Evolutionary conservation across 2,329 filamentous ascomycete genomes (phyloP), one percentile per base, ranked within the genome.

Genomic region (Paraphoma chrysanthemicola): DNA sequence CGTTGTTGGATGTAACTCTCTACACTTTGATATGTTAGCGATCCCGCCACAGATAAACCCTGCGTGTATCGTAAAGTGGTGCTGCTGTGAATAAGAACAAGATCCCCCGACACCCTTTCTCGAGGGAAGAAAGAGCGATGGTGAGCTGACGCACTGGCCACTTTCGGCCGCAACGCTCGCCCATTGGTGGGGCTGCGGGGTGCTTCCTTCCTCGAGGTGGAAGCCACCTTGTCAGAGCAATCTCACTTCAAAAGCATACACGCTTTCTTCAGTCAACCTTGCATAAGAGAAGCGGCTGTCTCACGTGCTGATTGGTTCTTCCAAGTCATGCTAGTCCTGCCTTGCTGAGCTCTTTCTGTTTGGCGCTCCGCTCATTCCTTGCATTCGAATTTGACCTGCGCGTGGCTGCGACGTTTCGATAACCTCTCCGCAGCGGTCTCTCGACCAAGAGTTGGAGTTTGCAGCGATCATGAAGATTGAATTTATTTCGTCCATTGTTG

Each of bases 381-480:
- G 18, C n/a, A 36, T 45, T 36, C 33, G 14, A 36, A 10, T 10
- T 36, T 36, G 10, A 10, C 33, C 33, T 10, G 33, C 33, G 23
- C 23, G 23, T 23, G 23, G 23, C 23, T 23, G 23, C 23, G 23
- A 23, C 23, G 23, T 23, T 23, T 23, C 23, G 23, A 23, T 23
- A 23, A 23, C 23, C 23, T 23, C 23, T 23, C 23, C 23, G 23
- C 2, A 23, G 2, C 23, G 3, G 23, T n/a, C 6, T 6, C 33
- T 18, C n/a, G 23, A 23, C 1, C 1, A 6, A 23, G 12, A 11
- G 6, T 23, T 6, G 6, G 23, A 10, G 16, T 29, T 36, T 6
- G n/a, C 5, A 9, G 23, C 31, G 36, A 33, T 6, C 6, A 72
- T 72, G 67, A 71, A 55, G 48, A 52, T 62, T 1, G 30, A 53